A percentile compares a stretch with the other conserved stretches of the same genome.
Conservation (phyloP, 805 yeast species). For the Hanseniaspora valbyensis region DNA sequence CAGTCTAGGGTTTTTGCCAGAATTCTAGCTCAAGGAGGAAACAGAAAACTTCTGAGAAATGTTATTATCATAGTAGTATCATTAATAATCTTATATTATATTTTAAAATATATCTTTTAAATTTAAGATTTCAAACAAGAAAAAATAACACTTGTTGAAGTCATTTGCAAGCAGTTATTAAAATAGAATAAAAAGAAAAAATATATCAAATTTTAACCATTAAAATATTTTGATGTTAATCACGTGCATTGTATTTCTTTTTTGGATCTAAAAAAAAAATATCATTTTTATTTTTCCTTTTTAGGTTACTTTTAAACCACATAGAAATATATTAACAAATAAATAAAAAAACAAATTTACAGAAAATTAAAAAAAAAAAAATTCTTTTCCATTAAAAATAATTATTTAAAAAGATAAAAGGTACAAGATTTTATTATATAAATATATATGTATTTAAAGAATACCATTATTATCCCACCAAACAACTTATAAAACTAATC, state of each 20-base stretch:
- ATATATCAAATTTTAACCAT: too few species aligned
- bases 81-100: not conserved
- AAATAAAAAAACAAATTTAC: too few species aligned
- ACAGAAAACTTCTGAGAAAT: constrained; percentile 11
- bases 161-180: too few species aligned
- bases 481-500: too few species aligned
- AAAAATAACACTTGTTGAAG: not conserved
- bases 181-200: too few species aligned
- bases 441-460: not conserved
- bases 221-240: too few species aligned
- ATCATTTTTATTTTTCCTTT: not conserved
- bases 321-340: too few species aligned
- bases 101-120: constrained; percentile 1
- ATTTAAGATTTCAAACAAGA: not conserved
- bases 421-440: too few species aligned
- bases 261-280: not conserved
- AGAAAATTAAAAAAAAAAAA: too few species aligned
- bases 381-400: too few species aligned
- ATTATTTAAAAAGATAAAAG: too few species aligned
- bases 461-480: too few species aligned
- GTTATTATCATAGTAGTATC: not conserved
- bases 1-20: constrained; percentile 7
- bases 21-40: constrained; percentile 8
- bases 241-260: not conserved
- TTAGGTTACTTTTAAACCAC: not conserved